Evolutionary conservation across 1,284 basidiomycete species (phyloP), one percentile per base, ranked within the genome.

Genomic region (Earliella scabrosa): DNA sequence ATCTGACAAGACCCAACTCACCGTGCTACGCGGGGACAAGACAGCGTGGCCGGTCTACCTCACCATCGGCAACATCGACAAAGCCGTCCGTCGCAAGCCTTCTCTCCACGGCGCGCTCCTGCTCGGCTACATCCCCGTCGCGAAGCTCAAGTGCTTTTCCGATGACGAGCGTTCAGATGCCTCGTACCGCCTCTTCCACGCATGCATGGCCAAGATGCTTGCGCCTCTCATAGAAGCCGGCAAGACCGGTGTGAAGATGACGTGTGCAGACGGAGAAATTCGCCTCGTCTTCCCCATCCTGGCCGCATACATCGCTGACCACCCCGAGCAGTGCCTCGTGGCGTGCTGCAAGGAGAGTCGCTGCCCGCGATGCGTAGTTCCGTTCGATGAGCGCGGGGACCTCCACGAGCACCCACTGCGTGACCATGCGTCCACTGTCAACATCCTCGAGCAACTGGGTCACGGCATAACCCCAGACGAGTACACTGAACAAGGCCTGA

Each of bases 41-140:
- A 59, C 61, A 20, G 74, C 73, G 8, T 77, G 74, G 54, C 74
- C 73, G 0, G 57, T 77, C 0, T 77, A 77, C 44, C 55, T 77
- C 18, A 75, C 73, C 0, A 71, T 78, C 39, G 74, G 76, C 11
- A 77, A 77, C 52, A 67, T 78, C 18, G 71, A 75, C 4, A 77
- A 77, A 45, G 66, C 70, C 11, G 69, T 75, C 5, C 60, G 68
- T 11, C 60, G 65, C 1, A 70, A 73, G 45, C 71, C 73, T 4
- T 73, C 70, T 0, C 32, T 50, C 7, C 63, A 63, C 20, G 71
- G 63, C 2, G 66, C 69, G 21, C 57, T 77, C 6, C 68, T 77
- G 2, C 51, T 77, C 13, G 73, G 58, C 0, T 77, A 77, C 52
- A 62, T 76, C 2, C 72, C 74, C 14, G 34, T 10, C 3, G 45